Conservation (phyloP, 192 early-diverging fungal genomes). For the Coemansia sp. region DNA sequence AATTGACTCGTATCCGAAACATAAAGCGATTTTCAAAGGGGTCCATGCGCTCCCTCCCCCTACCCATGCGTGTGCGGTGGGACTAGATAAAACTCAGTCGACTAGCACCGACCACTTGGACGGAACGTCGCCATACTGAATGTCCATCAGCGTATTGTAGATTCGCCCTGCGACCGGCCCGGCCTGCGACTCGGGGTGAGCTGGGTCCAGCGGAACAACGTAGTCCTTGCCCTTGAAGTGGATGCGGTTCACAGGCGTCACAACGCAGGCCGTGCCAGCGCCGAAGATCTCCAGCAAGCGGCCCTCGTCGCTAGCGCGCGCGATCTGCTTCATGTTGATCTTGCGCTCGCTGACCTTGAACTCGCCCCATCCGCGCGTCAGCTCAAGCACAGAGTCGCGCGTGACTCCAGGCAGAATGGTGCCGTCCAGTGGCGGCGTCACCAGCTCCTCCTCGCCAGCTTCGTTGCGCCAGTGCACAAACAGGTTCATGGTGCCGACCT, state of each 20-base stretch:
- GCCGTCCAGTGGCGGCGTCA: slow-evolving; percentile 93
- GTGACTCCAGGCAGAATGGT: slow-evolving; percentile 96
- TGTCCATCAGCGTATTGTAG: slow-evolving; percentile 85
- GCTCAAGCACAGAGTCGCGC: slow-evolving; percentile 85
- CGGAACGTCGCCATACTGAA: slow-evolving; percentile 92
- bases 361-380: slow-evolving; percentile 82
- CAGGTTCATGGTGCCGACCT: slow-evolving; percentile 98
- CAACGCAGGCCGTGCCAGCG: slow-evolving; percentile 94
- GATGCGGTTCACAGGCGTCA: slow-evolving; percentile 89
- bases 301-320: slow-evolving; percentile 74
- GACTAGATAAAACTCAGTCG: slow-evolving; percentile 22
- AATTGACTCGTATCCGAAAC: too few species aligned
- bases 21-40: background rate
- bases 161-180: slow-evolving; percentile 84
- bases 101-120: slow-evolving; percentile 87
- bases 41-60: background rate
- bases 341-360: slow-evolving; percentile 87
- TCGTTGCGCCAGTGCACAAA: slow-evolving; percentile 90
- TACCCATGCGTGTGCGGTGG: background rate
- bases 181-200: slow-evolving; percentile 74
- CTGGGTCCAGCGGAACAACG: slow-evolving; percentile 86
- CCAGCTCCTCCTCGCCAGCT: slow-evolving; percentile 78
- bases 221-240: slow-evolving; percentile 78
- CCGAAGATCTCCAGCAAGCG: slow-evolving; percentile 94
- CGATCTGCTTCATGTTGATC: slow-evolving; percentile 80